A percentile compares a stretch with the other conserved stretches of the same genome.
Evolutionary conservation across 495 filamentous ascomycete genomes (phyloP).

Genomic region (Talaromyces borbonicus): DNA sequence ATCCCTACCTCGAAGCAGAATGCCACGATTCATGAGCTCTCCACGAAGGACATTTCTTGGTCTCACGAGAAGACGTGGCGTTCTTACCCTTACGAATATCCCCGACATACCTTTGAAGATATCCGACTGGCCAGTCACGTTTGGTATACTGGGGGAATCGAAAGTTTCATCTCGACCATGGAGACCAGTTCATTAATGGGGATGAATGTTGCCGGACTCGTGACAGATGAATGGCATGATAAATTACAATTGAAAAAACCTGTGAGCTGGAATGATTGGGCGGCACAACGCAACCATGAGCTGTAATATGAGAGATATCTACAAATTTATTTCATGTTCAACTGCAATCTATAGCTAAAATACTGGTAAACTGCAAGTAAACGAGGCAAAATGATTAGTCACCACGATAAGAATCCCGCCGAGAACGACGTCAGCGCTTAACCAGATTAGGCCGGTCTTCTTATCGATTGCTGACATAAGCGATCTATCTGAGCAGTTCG

Average conservation of each 20-base stretch:
- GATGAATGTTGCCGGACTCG: constrained; percentile 77
- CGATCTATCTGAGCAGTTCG: background rate
- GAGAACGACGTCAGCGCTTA: constrained; percentile 1
- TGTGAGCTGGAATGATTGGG: constrained; percentile 3
- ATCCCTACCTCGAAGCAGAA: constrained; percentile 12
- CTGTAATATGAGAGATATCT: too few relatives aligned
- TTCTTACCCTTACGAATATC: constrained; percentile 74
- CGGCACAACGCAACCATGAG: background rate
- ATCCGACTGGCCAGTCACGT: constrained; percentile 51
- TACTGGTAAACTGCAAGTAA: too few relatives aligned
- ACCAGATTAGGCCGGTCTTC: background rate
- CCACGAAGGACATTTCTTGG: constrained; percentile 59
- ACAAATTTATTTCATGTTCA: background rate
- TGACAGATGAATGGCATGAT: constrained; percentile 53
- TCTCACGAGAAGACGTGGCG: constrained; percentile 67
- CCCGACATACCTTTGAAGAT: constrained; percentile 82
- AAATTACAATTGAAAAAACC: background rate
- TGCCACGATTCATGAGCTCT: constrained; percentile 24
- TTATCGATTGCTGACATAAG: constrained; percentile 6
- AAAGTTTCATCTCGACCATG: constrained; percentile 95
- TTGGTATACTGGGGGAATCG: constrained; percentile 90
- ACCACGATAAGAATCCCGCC: background rate
- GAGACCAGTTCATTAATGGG: constrained; percentile 96
- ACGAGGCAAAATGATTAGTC: background rate
- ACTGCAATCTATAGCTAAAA: too few relatives aligned